Percentiles rank a stretch among this genome's conserved stretches.
phyloP scores from a whole-genome alignment of 2,329 filamentous ascomycete species.

The Pseudogymnoascus sp. region DNA sequence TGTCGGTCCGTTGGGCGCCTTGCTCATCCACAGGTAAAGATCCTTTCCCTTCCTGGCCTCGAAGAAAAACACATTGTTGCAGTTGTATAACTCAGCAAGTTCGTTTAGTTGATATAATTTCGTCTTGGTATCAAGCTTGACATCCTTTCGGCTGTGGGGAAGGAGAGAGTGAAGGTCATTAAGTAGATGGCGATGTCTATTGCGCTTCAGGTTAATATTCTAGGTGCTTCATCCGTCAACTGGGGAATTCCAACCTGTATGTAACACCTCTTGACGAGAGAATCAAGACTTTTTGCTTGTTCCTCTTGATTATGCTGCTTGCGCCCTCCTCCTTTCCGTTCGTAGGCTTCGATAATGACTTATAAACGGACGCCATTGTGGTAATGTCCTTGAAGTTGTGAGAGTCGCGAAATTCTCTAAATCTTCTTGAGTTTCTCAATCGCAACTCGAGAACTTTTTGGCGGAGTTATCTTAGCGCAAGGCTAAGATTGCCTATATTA shows the following conservation, averaged over 20 bases:
- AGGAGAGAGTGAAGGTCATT: conserved; percentile 83
- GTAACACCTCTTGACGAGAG: conserved; percentile 90
- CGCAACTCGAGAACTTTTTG: conserved; percentile 14
- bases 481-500: conserved; percentile 5
- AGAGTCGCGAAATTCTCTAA: conserved; percentile 20
- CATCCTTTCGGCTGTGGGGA: conserved; percentile 88
- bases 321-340: conserved; percentile 31
- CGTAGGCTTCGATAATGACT: conserved; percentile 58
- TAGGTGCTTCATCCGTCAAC: neutral
- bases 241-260: conserved; percentile 52
- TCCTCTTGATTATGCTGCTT: conserved; percentile 41
- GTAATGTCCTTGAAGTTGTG: conserved; percentile 15
- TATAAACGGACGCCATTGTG: conserved; percentile 67
- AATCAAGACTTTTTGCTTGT: conserved; percentile 75
- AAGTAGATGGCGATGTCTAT: conserved; percentile 84
- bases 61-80: conserved; percentile 92
- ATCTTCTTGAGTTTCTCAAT: conserved; percentile 12
- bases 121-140: conserved; percentile 93
- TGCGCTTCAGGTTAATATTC: conserved; percentile 13
- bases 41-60: conserved; percentile 93
- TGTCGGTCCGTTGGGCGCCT: conserved; percentile 62
- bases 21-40: conserved; percentile 88
- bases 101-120: conserved; percentile 79
- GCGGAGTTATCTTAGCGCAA: conserved; percentile 11
- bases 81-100: conserved; percentile 69